These are phyloP conservation scores for Neurospora sp. DNA, from an alignment of 495 filamentous ascomycete genomes.

Conservation along the genomic window DNA sequence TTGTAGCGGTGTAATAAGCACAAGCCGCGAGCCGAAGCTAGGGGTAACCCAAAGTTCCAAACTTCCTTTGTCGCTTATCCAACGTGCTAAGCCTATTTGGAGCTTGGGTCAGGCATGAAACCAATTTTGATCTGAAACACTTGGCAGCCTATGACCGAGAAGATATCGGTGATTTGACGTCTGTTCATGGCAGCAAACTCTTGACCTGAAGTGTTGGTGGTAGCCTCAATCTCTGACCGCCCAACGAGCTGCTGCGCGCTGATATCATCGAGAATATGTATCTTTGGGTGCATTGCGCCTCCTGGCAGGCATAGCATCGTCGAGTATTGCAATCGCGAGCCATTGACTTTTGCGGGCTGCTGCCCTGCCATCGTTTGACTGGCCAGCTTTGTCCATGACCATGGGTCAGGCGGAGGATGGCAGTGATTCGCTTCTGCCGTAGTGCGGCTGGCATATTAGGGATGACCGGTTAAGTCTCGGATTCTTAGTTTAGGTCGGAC, in stretches of 20 bases:
- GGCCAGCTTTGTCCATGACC: not conserved
- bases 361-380: not conserved
- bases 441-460: not conserved
- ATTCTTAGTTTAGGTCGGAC: not conserved
- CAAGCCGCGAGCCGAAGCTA: not conserved
- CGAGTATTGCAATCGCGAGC: not conserved
- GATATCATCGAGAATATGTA: not conserved
- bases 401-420: not conserved
- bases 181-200: not conserved
- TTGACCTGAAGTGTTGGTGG: not conserved
- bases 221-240: not conserved
- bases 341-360: not conserved
- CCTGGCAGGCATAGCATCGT: not conserved
- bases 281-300: not conserved
- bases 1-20: not conserved
- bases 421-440: not conserved
- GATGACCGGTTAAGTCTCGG: not conserved
- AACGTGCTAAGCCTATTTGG: not conserved
- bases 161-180: not conserved
- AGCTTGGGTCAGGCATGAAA: not conserved
- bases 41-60: not conserved
- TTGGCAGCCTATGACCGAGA: not conserved
- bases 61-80: not conserved
- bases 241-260: not conserved
- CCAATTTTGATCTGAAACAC: not conserved